Percentiles rank a stretch among this genome's conserved stretches.
phyloP scores from a whole-genome alignment of 2,329 filamentous ascomycete species.

The Colletotrichum simmondsii region DNA sequence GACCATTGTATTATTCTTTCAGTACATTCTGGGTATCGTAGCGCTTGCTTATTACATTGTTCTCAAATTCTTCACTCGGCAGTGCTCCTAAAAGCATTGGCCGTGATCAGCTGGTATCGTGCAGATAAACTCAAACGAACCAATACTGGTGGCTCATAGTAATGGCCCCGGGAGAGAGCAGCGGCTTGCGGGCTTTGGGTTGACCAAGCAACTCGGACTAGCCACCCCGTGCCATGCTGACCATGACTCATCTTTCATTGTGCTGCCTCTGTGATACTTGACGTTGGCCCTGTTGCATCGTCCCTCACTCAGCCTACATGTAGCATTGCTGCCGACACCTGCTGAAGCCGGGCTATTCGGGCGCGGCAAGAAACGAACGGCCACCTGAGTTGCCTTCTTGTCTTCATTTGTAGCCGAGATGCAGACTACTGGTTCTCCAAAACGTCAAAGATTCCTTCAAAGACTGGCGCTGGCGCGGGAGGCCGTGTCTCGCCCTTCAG shows the following conservation, averaged over 20 bases:
- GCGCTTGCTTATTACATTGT: not conserved
- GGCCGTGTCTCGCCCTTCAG: conserved; percentile 13
- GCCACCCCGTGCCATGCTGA: not conserved
- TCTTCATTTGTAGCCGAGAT: not conserved
- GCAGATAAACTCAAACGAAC: not conserved
- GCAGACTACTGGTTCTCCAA: conserved; percentile 17
- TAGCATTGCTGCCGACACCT: not conserved
- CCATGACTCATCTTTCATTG: not conserved
- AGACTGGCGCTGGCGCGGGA: not conserved
- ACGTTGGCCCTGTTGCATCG: not conserved
- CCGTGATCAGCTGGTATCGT: not conserved
- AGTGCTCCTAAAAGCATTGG: not conserved
- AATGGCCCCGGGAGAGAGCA: not conserved
- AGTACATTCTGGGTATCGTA: not conserved
- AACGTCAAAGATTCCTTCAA: conserved; percentile 31
- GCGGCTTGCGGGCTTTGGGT: not conserved
- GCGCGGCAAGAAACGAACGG: not conserved
- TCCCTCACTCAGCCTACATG: not conserved
- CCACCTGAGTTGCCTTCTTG: not conserved
- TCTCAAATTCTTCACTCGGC: not conserved
- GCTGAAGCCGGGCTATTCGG: not conserved
- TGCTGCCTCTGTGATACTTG: not conserved
- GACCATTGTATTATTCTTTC: not conserved
- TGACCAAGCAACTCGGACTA: not conserved
- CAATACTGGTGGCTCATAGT: not conserved